Conservation (phyloP, 2,329 filamentous ascomycete genomes). For the Lachnellula willkommii region DNA sequence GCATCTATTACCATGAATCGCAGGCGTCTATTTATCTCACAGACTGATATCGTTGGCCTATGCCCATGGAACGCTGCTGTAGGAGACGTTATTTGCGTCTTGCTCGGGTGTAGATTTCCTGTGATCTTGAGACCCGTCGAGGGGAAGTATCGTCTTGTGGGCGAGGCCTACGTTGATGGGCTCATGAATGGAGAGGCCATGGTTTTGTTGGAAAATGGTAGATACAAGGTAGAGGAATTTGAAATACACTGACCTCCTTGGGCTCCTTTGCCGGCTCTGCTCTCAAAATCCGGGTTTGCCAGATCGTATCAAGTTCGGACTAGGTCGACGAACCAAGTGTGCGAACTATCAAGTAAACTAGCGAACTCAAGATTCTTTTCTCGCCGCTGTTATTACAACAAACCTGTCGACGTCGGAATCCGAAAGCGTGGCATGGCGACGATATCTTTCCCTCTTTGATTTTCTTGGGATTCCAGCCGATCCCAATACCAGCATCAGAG, state of each 20-base stretch:
- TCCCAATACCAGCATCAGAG: too few species aligned
- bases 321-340: too few species aligned
- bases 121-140: slow-evolving; percentile 19
- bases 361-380: too few species aligned
- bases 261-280: too few species aligned
- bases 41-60: slow-evolving; percentile 14
- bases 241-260: slow-evolving; percentile 20
- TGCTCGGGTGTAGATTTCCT: slow-evolving; percentile 26
- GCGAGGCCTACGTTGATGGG: slow-evolving; percentile 27
- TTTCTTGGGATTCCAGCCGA: too few species aligned
- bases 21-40: slow-evolving; percentile 18
- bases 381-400: too few species aligned
- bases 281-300: too few species aligned
- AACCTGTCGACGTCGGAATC: too few species aligned
- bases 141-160: slow-evolving; percentile 18
- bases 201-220: slow-evolving; percentile 8
- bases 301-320: too few species aligned
- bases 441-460: too few species aligned
- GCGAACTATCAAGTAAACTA: too few species aligned
- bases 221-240: slow-evolving; percentile 10
- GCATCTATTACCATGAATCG: slow-evolving; percentile 23
- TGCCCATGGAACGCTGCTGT: slow-evolving; percentile 15
- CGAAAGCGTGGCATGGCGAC: too few species aligned
- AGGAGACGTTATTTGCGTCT: slow-evolving; percentile 22
- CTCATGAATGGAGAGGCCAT: slow-evolving; percentile 27